Conservation (phyloP, 2,329 filamentous ascomycete species). For the Paecilomyces fulvus region DNA sequence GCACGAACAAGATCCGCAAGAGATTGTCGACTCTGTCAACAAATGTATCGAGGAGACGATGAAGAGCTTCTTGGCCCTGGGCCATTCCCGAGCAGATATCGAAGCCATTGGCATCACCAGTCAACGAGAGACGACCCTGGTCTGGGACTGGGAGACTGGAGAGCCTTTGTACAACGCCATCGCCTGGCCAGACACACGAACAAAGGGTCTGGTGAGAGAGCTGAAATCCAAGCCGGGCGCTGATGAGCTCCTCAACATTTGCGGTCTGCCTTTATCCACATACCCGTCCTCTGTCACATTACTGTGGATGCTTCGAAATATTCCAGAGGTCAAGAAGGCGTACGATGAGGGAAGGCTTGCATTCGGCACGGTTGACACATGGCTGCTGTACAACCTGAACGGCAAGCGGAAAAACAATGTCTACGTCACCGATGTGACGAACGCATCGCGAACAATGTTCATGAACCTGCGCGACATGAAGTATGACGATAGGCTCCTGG, state of each 20-base stretch:
- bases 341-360: slow-evolving; percentile 69
- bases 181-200: slow-evolving; percentile 84
- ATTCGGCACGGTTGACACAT: slow-evolving; percentile 82
- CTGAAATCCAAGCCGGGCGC: slow-evolving; percentile 60
- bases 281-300: slow-evolving; percentile 84
- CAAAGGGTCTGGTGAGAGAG: slow-evolving; percentile 65
- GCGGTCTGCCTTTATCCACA: slow-evolving; percentile 76
- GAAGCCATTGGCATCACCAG: slow-evolving; percentile 78
- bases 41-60: slow-evolving; percentile 71
- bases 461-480: slow-evolving; percentile 76
- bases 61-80: slow-evolving; percentile 60
- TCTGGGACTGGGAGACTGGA: slow-evolving; percentile 75
- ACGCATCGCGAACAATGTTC: slow-evolving; percentile 88
- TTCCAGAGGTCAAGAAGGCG: slow-evolving; percentile 59
- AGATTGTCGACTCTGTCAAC: slow-evolving; percentile 66
- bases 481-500: slow-evolving; percentile 68
- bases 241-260: slow-evolving; percentile 60
- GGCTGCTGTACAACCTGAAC: slow-evolving; percentile 76
- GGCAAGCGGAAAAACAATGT: slow-evolving; percentile 59
- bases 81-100: slow-evolving; percentile 60
- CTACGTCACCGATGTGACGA: slow-evolving; percentile 78
- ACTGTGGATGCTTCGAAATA: slow-evolving; percentile 69
- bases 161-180: slow-evolving; percentile 76
- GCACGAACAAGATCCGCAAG: slow-evolving; percentile 80
- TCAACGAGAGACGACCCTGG: slow-evolving; percentile 79